Base-by-base conservation (phyloP, 2,329 filamentous ascomycete species). In the Sclerotinia nivalis region DNA sequence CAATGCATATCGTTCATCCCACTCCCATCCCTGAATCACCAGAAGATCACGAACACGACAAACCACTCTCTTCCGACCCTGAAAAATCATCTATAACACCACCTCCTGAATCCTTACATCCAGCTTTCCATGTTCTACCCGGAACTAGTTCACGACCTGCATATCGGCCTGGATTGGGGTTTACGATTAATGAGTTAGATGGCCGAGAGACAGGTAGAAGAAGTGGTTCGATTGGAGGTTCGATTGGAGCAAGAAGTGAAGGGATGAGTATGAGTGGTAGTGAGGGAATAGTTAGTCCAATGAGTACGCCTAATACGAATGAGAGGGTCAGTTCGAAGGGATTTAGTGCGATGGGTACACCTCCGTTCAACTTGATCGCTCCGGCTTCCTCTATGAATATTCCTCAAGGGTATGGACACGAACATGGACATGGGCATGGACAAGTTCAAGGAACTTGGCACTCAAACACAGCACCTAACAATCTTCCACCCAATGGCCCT, bases 141-240 rank as follows among this genome's bases (percentile, higher is more conserved):
- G 59, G 59, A 22, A 28, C 49, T 10, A 37, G n/a, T 34, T 45
- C 37, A 2, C 43, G 37, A 47, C 58, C 58, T 28, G 49, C 20
- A 25, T 28, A 64, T 56, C 25, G 20, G 22, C 31, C 67, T 20
- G 18, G 31, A 5, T 37, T 28, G 13, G 15, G 5, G 2, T 65
- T 65, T 28, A 65, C 59, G 10, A 55, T 65, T n/a, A 69, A 47
- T 56, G 67, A 69, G 37, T 40, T 69, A 10, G 59, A 69, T 47
- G 45, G 34, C 4, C 37, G 49, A 1, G 49, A 52, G n/a, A 25
- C 65, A 4, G 61, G 61, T n/a, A 64, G 22, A n/a, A 40, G 65
- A 67, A 3, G 2, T 40, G 8, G 20, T 22, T 43, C 40, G 18
- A 12, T 37, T 0, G 37, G 43, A 13, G 37, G 28, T n/a, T 18